These are phyloP conservation scores for Canavalia ensiformis DNA, from an alignment of 306 rosid genomes.

Conservation along the genomic window DNA sequence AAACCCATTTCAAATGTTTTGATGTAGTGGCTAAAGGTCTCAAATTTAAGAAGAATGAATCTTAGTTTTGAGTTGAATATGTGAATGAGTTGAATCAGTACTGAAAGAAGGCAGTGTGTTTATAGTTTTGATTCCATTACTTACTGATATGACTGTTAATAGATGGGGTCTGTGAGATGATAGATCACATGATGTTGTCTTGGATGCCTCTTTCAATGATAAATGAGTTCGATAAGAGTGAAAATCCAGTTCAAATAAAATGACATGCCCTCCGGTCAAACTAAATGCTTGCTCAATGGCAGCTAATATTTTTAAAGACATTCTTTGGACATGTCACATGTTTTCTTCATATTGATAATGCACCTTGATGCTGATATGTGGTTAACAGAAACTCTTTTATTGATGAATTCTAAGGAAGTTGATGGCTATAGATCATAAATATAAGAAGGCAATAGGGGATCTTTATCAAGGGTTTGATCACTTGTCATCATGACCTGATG, in stretches of 20 bases:
- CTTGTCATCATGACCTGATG: too few relatives aligned
- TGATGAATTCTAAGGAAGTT: background rate
- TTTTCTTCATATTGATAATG: background rate
- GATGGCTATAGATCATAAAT: background rate
- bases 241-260: background rate
- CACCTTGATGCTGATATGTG: background rate
- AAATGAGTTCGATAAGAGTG: background rate
- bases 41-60: background rate
- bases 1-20: slow-evolving; percentile 42
- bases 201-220: background rate
- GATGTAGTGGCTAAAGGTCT: slow-evolving; percentile 14
- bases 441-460: slow-evolving; percentile 12
- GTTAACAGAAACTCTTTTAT: background rate
- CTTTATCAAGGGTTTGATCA: too few relatives aligned
- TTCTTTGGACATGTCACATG: slow-evolving; percentile 10
- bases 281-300: background rate
- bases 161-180: slow-evolving; percentile 4
- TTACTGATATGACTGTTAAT: slow-evolving; percentile 14
- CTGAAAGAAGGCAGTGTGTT: background rate
- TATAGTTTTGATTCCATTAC: slow-evolving; percentile 5
- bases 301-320: background rate
- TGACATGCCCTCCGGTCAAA: background rate
- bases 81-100: slow-evolving; percentile 17
- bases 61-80: background rate
- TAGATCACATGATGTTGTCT: background rate